Evolutionary conservation across 176 grass and related monocot genomes (phyloP).

Genomic region (Olyra latifolia): DNA sequence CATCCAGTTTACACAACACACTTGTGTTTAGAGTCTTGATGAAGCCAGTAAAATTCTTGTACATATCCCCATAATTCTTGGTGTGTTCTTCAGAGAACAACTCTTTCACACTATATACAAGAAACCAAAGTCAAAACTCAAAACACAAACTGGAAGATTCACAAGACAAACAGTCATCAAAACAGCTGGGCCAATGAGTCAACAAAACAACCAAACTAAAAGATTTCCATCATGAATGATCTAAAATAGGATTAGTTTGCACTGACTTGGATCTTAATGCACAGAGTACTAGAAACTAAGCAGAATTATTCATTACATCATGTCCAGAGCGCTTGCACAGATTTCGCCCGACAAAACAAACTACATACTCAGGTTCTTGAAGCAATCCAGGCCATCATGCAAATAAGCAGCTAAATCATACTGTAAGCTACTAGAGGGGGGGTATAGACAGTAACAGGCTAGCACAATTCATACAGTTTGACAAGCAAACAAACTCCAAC

Average conservation of each 20-base stretch:
- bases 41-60: conserved; percentile 85
- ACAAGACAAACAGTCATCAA: not conserved
- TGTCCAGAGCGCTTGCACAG: not conserved
- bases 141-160: conserved; percentile 14
- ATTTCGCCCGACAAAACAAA: not conserved
- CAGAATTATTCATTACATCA: not conserved
- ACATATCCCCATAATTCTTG: conserved; percentile 77
- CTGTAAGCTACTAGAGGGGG: not conserved
- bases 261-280: not conserved
- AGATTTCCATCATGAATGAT: conserved; percentile 2
- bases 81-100: conserved; percentile 51
- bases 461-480: not conserved
- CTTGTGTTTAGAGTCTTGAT: conserved; percentile 58
- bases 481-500: not conserved
- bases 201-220: not conserved
- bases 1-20: conserved; percentile 63
- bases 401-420: not conserved
- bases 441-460: not conserved
- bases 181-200: not conserved
- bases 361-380: not conserved
- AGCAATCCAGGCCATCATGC: not conserved
- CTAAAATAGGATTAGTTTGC: not conserved
- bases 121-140: conserved; percentile 20
- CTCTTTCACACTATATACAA: conserved; percentile 68
- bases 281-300: not conserved